Evolutionary conservation across 2,329 filamentous ascomycete species (phyloP), one percentile per base, ranked within the genome.

Genomic region (Colletotrichum endophyticum): DNA sequence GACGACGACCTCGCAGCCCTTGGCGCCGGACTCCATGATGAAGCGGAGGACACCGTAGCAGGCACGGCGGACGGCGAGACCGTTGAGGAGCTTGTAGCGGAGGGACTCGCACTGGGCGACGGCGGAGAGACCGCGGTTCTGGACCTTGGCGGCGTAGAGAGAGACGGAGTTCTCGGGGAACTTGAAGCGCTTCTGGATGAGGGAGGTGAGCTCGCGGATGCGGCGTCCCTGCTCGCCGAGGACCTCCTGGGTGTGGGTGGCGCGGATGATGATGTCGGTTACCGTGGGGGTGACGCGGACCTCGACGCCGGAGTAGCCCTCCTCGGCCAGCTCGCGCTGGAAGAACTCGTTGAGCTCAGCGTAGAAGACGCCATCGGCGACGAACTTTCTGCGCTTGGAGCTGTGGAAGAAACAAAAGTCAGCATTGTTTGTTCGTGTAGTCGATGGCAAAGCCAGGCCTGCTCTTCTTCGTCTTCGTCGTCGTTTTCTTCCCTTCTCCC

Each of bases 331-430:
- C 92, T 99, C 97, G 89, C 97, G 96, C 94, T 99, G 97, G 95
- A 99, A 99, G 95, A 99, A 99, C 92, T 99, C 97, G 94, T 99
- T 99, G 90, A 99, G 92, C 92, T 99, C 97, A 92, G 97, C 97
- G 91, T 98, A 99, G 95, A 99, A 99, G 86, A 99, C 97, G 94
- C 97, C 97, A 90, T 99, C 97, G 83, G 94, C 95, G 87, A 96
- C 94, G 91, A 96, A 96, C 94, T 96, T 96, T 93, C 95, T 95
- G 89, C 94, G 91, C 94, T 96, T 96, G 88, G 94, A 96, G 89
- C 95, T 96, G 86, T 81, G 79, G 73, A 76, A 53, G 63, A 64
- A 72, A 70, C 76, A 57, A 32, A 36, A 77, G 67, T 79, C 75
- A 78, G 77, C 62, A 49, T 25, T 34, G 13, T 63, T n/a, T n/a